Conservation (phyloP, 148 eudicot genomes). For the Nyssa sinensis region DNA sequence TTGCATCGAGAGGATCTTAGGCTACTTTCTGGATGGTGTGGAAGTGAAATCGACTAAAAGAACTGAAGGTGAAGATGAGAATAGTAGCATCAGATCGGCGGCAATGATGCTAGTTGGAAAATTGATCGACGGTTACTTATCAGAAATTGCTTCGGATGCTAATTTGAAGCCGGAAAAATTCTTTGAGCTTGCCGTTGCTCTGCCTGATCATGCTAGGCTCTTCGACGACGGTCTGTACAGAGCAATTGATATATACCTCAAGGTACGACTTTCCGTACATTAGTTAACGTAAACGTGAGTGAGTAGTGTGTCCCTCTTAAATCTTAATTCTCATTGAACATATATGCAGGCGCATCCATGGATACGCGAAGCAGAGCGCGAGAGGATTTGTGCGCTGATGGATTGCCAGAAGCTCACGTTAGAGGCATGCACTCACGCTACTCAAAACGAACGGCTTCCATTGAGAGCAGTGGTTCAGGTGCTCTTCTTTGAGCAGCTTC, state of each 20-base stretch:
- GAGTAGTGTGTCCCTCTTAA: not conserved
- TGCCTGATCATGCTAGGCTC: constrained; percentile 77
- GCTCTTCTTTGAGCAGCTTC: constrained; percentile 93
- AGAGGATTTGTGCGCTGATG: constrained; percentile 69
- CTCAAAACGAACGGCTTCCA: constrained; percentile 95
- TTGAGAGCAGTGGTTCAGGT: constrained; percentile 87
- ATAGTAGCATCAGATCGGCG: constrained; percentile 37
- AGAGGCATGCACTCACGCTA: constrained; percentile 98
- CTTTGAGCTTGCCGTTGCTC: constrained; percentile 48
- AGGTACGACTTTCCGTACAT: constrained; percentile 35
- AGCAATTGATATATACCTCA: constrained; percentile 87
- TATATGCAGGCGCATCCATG: constrained; percentile 77
- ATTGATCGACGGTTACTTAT: constrained; percentile 81
- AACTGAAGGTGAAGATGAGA: constrained; percentile 37
- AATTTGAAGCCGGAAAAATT: constrained; percentile 73
- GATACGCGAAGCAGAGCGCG: constrained; percentile 69
- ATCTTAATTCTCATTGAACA: not conserved
- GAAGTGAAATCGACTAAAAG: constrained; percentile 30
- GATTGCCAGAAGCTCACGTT: constrained; percentile 88
- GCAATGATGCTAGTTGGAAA: constrained; percentile 73
- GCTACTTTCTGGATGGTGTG: constrained; percentile 45
- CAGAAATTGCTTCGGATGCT: constrained; percentile 90
- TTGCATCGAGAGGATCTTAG: constrained; percentile 78
- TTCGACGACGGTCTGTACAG: constrained; percentile 87
- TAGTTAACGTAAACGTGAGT: not conserved